Evolutionary conservation across 1,284 basidiomycete genomes (phyloP).

Genomic region (Malassezia nana): DNA sequence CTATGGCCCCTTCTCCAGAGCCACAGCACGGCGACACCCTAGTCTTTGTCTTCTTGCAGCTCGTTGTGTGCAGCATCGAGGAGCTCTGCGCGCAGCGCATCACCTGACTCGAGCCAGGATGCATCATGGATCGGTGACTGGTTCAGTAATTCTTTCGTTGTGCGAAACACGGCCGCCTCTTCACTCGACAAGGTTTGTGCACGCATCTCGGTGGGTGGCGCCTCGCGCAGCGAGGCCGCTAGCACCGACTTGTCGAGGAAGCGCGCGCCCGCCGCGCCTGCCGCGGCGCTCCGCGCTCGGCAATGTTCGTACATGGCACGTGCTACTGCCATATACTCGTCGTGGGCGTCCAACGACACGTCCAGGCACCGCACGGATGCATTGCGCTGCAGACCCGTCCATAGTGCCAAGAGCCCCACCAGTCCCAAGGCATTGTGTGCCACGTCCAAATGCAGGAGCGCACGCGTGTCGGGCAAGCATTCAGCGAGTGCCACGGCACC

Average conservation of each 20-base stretch:
- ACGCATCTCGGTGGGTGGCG: background rate
- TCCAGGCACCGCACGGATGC: slow-evolving; percentile 80
- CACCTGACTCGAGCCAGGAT: slow-evolving; percentile 17
- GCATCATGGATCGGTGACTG: background rate
- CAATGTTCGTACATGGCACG: background rate
- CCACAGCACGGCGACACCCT: background rate
- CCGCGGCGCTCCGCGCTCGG: background rate
- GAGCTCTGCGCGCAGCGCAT: slow-evolving; percentile 29
- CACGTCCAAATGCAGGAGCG: slow-evolving; percentile 66
- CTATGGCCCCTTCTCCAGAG: too few species aligned
- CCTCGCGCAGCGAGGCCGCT: slow-evolving; percentile 19
- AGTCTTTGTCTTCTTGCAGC: background rate
- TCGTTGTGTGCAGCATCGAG: slow-evolving; percentile 10
- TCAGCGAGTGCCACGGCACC: slow-evolving; percentile 91
- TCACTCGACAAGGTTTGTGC: background rate
- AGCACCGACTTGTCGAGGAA: slow-evolving; percentile 41
- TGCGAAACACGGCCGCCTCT: background rate
- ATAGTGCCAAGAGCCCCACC: slow-evolving; percentile 56
- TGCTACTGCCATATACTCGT: slow-evolving; percentile 15
- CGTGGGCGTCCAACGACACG: slow-evolving; percentile 60
- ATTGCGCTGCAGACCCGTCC: slow-evolving; percentile 77
- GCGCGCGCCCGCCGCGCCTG: slow-evolving; percentile 7
- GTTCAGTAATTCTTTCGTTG: too few species aligned
- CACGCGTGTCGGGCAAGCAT: slow-evolving; percentile 80
- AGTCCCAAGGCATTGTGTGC: slow-evolving; percentile 52